phyloP scores from a whole-genome alignment of 192 early-diverging fungal species.

The Ambispora gerdemannii region DNA sequence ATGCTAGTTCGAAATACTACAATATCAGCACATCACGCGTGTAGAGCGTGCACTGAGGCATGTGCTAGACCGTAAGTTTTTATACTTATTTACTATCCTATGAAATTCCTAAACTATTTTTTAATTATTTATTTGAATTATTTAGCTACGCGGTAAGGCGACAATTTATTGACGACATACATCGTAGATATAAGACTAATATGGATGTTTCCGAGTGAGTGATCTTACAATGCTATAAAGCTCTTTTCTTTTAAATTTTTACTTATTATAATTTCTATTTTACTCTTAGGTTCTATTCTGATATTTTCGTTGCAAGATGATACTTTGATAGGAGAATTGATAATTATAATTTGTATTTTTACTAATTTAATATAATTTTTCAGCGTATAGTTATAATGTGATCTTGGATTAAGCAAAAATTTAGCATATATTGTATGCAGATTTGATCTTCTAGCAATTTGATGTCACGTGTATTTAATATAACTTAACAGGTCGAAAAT shows the following conservation, averaged over 20 bases:
- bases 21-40: conserved; percentile 60
- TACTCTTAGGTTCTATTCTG: conserved; percentile 32
- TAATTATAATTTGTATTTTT: too few species aligned
- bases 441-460: too few species aligned
- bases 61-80: conserved; percentile 56
- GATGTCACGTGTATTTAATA: too few species aligned
- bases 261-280: neutral
- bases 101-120: neutral
- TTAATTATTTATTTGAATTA: neutral
- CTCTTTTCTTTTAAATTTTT: neutral
- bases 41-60: conserved; percentile 49
- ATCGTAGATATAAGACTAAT: conserved; percentile 36
- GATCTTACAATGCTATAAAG: neutral
- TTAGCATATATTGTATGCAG: too few species aligned
- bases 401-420: too few species aligned
- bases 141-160: conserved; percentile 35
- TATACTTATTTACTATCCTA: neutral
- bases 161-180: conserved; percentile 48
- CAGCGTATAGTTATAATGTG: too few species aligned
- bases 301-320: conserved; percentile 24
- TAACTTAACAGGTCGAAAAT: too few species aligned
- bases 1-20: conserved; percentile 68
- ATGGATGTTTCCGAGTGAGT: conserved; percentile 46
- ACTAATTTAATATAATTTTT: too few species aligned
- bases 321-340: too few species aligned